Percentiles rank a stretch among this genome's conserved stretches.
Conservation (phyloP, 2,329 filamentous ascomycete species). For the Phyllosticta capitalensis region DNA sequence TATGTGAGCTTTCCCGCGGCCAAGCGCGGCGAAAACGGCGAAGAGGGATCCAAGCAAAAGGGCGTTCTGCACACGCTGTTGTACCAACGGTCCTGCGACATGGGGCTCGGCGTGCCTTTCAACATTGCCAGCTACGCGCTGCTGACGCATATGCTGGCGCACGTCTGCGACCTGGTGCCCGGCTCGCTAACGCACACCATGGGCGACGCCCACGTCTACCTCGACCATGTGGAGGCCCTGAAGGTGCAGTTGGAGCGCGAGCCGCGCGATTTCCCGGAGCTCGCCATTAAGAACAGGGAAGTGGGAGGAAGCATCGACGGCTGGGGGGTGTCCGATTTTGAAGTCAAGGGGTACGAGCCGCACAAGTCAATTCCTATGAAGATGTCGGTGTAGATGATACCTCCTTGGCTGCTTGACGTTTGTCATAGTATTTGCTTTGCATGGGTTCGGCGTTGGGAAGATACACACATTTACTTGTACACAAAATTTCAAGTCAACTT, state of each 20-base stretch:
- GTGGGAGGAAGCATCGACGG: constrained; percentile 72
- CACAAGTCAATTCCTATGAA: constrained; percentile 95
- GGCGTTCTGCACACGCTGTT: constrained; percentile 78
- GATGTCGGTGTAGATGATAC: constrained; percentile 69
- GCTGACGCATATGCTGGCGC: constrained; percentile 88
- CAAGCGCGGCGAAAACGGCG: constrained; percentile 18
- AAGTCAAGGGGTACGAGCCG: constrained; percentile 78
- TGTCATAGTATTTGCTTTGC: background rate
- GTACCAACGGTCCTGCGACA: constrained; percentile 92
- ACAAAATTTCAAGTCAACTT: too few species aligned
- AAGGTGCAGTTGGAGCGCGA: constrained; percentile 70
- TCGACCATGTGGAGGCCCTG: constrained; percentile 84
- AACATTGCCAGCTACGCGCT: constrained; percentile 95
- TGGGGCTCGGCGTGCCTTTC: constrained; percentile 94
- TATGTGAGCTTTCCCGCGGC: constrained; percentile 65
- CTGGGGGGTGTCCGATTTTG: constrained; percentile 82
- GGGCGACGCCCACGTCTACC: constrained; percentile 96
- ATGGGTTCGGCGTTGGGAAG: background rate
- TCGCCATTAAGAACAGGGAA: constrained; percentile 58
- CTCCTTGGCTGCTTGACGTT: background rate
- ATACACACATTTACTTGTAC: too few species aligned
- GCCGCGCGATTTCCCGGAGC: constrained; percentile 68
- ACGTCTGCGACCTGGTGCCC: constrained; percentile 73
- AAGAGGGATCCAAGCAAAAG: constrained; percentile 28
- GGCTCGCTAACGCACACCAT: constrained; percentile 89